Percentiles rank a stretch among this genome's conserved stretches.
These are phyloP conservation scores for Cadophora gregata DNA, from an alignment of 2,329 filamentous ascomycete species.

Conservation along the genomic window DNA sequence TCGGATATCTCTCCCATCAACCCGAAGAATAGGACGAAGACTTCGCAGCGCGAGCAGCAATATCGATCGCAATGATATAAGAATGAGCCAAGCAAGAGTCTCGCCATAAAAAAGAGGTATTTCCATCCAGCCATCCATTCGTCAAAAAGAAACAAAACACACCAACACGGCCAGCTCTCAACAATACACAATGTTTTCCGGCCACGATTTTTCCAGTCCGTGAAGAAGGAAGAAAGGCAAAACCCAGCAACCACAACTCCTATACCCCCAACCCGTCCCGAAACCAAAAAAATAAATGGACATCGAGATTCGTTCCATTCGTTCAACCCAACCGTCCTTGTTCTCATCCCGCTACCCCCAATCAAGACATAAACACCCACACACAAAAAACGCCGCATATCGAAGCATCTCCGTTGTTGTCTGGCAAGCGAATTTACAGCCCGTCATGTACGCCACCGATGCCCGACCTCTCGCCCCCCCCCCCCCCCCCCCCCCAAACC, in stretches of 20 bases:
- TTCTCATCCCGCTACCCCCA: not conserved
- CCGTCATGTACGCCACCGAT: constrained; percentile 31
- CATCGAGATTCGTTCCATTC: constrained; percentile 7
- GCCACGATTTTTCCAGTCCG: constrained; percentile 2
- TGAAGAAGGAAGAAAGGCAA: not conserved
- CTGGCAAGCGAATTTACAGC: constrained; percentile 23
- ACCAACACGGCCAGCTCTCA: constrained; percentile 2
- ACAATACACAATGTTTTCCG: constrained; percentile 13
- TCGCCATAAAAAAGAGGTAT: constrained; percentile 31
- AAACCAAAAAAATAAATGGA: not conserved
- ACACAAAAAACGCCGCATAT: constrained; percentile 28
- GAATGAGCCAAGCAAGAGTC: not conserved
- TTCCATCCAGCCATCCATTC: constrained; percentile 16
- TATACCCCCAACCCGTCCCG: constrained; percentile 5
- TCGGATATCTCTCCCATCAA: constrained; percentile 32
- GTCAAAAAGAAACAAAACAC: not conserved
- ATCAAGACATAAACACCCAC: constrained; percentile 22
- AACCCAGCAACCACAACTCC: constrained; percentile 26
- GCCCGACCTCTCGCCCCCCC: constrained; percentile 17
- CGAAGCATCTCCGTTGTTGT: constrained; percentile 27
- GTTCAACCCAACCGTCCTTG: not conserved
- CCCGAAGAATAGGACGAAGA: not conserved
- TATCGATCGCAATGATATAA: not conserved
- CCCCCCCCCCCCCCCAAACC: constrained; percentile 16
- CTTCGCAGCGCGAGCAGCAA: not conserved